Base-by-base conservation (phyloP, 768 basidiomycete species). In the Pleurotus ostreatus region DNA sequence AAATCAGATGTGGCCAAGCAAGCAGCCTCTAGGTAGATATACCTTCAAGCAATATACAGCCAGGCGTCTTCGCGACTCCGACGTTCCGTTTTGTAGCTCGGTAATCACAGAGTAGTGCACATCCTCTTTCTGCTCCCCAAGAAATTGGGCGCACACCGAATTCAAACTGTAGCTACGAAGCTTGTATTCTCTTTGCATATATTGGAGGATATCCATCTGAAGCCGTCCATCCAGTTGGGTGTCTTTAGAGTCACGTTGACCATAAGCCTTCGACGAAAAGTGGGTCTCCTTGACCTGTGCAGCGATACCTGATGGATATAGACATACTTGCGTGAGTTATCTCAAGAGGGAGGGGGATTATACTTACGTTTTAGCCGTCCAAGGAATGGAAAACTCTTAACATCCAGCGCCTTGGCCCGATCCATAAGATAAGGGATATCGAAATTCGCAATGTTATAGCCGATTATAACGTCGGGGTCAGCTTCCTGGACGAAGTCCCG, bases 31-130 rank as follows among this genome's bases (percentile, higher is more conserved):
- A 9, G 13, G 7, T 11, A 2, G 16, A 57, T 69, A 39, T 26
- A 91, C 95, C 85, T 99, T 99, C 65, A 99, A 72, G 75, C 97
- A 99, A 71, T 99, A 99, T 9, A 99, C 94, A 2, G 97, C 97
- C 55, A 98, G 72, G 46, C 97, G 87, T 40, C 97, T 78, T 46
- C 97, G 74, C 2, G 94, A 94, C 69, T 99, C 96, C 0, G 94
- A 81, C 0, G 92, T 96, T 63, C 96, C 95, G 63, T 98, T 98
- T 70, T 99, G 97, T 45, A 99, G 72, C 49, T 98, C 95, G 0
- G 97, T 98, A 63, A 99, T 99, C 60, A 97, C 94, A 1, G 96
- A 98, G 67, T 98, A 87, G 65, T 98, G 97, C 16, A 99, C 97
- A 61, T 99, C 97, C 69, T 99, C 97, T 69, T 99, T 99, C 70